Evolutionary conservation across 306 rosid genomes (phyloP), one percentile per base, ranked within the genome.

Genomic region (Quercus agrifolia): DNA sequence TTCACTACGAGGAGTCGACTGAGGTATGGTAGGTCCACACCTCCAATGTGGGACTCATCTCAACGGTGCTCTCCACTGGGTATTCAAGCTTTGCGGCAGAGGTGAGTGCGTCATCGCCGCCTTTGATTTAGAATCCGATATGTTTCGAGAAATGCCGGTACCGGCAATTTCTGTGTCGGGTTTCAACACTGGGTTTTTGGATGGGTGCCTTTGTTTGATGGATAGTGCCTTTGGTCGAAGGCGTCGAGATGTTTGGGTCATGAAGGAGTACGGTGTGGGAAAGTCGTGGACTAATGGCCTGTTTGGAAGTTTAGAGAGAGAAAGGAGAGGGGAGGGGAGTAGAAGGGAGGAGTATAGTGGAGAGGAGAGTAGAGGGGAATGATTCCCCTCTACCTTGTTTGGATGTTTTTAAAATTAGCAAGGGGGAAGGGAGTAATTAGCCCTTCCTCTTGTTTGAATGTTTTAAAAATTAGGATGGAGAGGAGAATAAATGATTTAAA

Each of bases 241-340:
- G 5, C 8, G 38, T 31, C 41, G 38, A 57, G 56, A 57, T 19
- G 1, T 59, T 75, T 75, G 70, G 70, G 20, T 75, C 14, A 75
- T 75, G 70, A 58, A 75, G n/a, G 70, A 75, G 61, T 59, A 75
- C 17, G 56, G 56, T 1, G 33, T 75, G 35, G 23, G 31, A 33
- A 8, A 41, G 5, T 75, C 70, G 21, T 59, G 78, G 78, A 75
- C 38, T 15, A 21, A 21, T 21, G 23, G 23, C 23, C 23, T 21
- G 23, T 21, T 21, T 21, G 23, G 23, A 21, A 21, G 23, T 21
- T 21, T 21, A 21, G 23, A 21, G 23, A 21, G 23, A 21, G 23
- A 21, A 0, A 21, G 23, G 23, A 21, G 0, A 21, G 23, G 23
- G 23, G 23, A 21, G 23, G 23, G 0, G 23, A 21, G 23, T 21